Evolutionary conservation across 345 rosid species (phyloP), one percentile per base, ranked within the genome.

Genomic region (Turritis glabra): DNA sequence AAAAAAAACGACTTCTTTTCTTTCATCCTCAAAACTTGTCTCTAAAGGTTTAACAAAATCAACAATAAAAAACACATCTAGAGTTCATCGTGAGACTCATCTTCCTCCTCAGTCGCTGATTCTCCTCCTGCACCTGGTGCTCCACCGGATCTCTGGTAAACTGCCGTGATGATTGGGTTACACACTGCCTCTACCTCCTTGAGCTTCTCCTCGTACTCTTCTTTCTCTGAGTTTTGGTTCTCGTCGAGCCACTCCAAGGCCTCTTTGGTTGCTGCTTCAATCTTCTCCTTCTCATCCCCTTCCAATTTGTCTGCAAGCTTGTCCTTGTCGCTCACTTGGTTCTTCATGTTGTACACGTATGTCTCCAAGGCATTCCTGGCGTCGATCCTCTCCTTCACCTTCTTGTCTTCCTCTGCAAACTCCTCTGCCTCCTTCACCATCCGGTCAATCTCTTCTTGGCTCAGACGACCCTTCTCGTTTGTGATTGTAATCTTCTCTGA

Each of bases 171-270:
- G 83, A 93, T 89, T 3, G 98, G 98, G 83, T 93, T 93, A 88
- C 97, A 93, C 14, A 91, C 90, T 1, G 96, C 91, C 81, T 93
- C 98, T 0, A 93, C 93, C 80, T 91, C 98, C 84, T 93, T 91
- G 26, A 93, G 80, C 84, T 93, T 93, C 91, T 93, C 98, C 0
- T 93, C 98, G 19, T 85, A 93, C 55, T 91, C 98, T 60, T 93
- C 98, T 55, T 93, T 93, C 85, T 93, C 98, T 0, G 88, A 92
- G 2, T 11, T 79, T 83, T 93, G 96, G 84, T 93, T 93, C 78
- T 93, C 98, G 11, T 93, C 98, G 0, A 93, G 80, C 98, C 98
- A 93, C 61, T 93, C 98, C 5, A 93, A 87, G 37, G 98, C 97
- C 47, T 93, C 98, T 84, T 93, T 93, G 11, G 84, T 83, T 0